Evolutionary conservation across 2,329 filamentous ascomycete species (phyloP).

Genomic region (Paecilomyces niveus): DNA sequence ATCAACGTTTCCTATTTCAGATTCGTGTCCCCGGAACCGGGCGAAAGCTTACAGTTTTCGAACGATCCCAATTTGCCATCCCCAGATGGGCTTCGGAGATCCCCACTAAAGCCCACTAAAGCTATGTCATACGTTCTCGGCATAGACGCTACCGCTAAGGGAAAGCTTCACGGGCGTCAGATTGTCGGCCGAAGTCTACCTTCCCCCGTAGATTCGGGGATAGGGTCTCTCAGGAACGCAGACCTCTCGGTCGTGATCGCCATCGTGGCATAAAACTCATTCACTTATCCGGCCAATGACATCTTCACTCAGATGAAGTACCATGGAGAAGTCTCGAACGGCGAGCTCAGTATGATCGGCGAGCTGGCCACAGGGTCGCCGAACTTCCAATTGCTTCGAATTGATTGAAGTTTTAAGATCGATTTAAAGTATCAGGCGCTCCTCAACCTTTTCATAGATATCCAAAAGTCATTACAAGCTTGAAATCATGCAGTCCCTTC

Average conservation of each 20-base stretch:
- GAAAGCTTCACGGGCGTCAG: too few species aligned
- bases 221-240: background rate
- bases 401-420: too few species aligned
- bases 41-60: background rate
- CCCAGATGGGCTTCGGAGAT: background rate
- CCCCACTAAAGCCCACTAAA: background rate
- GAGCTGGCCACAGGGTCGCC: background rate
- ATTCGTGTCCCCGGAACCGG: background rate
- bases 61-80: background rate
- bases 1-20: background rate
- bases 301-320: background rate
- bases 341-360: background rate
- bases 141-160: background rate
- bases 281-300: background rate
- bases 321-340: background rate
- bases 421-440: background rate
- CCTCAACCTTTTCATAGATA: background rate
- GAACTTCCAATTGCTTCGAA: background rate
- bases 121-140: background rate
- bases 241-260: background rate
- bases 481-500: background rate
- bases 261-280: background rate
- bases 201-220: background rate
- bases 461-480: background rate
- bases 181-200: background rate